Base-by-base conservation (phyloP, 371 early-diverging fungal species). In the Blyttiomyces sp. region DNA sequence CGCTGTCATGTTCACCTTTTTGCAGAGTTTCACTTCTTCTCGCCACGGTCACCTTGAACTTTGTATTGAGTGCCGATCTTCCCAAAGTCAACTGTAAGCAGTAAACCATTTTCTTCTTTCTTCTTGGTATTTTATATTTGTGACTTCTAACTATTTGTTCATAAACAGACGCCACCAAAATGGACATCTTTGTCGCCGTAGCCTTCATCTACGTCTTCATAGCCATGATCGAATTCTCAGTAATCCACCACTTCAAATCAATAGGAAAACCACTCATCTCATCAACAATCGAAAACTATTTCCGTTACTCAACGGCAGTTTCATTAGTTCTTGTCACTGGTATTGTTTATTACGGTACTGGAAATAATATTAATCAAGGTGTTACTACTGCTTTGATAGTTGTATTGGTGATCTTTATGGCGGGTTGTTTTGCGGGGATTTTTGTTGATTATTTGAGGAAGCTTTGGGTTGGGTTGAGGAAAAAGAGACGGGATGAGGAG, bases 11-110 rank as follows among this genome's bases (percentile, higher is more conserved):
- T n/a, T n/a, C n/a, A n/a, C n/a, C n/a, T n/a, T n/a, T n/a, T n/a
- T n/a, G n/a, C n/a, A n/a, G n/a, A n/a, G n/a, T n/a, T n/a, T n/a
- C n/a, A n/a, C 28, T 61, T 4, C 32, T 61, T 26, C 24, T 61
- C 11, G 57, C 62, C 21, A 31, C 44, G 6, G 52, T 61, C 6
- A 50, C 62, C 17, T 61, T 61, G 21, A 61, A 50, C 30, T 61
- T 61, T 31, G 27, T 61, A 13, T 30, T 61, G 26, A 36, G 46
- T 11, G 24, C 59, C 4, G 62, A 61, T 61, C 45, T 61, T 11
- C 62, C 62, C 13, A 61, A 61, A 43, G 62, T 57, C 24, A 48
- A 31, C n/a, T 60, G 59, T 59, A 27, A 60, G 45, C 6, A 17
- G 43, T 16, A 54, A 48, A 13, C 26, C 9, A 13, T 6, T 50